Evolutionary conservation across 2,329 filamentous ascomycete species (phyloP), one percentile per base, ranked within the genome.

Genomic region (Coniosporium tulheliwenetii): DNA sequence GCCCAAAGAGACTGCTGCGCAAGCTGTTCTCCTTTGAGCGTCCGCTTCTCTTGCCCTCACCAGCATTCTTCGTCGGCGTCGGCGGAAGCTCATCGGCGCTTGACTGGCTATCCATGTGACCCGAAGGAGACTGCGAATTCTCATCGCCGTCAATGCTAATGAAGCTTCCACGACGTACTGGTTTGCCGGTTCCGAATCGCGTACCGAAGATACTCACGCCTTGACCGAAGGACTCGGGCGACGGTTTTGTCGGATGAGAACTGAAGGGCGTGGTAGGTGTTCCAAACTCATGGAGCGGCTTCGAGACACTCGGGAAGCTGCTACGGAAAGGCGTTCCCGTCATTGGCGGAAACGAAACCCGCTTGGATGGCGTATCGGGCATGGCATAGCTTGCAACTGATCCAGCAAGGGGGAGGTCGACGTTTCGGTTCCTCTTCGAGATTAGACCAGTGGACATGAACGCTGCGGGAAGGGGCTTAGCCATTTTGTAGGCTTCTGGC

Each of bases 321-420:
- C 19, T 26, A 26, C 19, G 19, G 26, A 64, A 66, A 10, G 70
- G 68, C 15, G 70, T 63, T 31, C 63, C 61, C 37, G 69, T 65
- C 38, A 59, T 73, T 73, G 39, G 81, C 75, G 50, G 81, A 70
- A 62, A 87, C 75, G 43, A 80, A 64, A 81, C 79, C 55, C 91
- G 86, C 66, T 96, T 98, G 62, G 91, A 96, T 1, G 91, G 91
- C 1, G 91, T 98, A 55, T 96, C 91, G 1, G 91, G 89, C 69
- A 93, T 87, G 29, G 75, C 65, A 54, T 80, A 77, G 59, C 70
- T 71, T 26, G 63, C 63, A 16, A 65, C 66, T 32, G 65, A 60
- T 40, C 58, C 61, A 48, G 64, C 61, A 26, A 26, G 19, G 53
- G 66, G 62, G 39, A 85, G 73, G 49, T 95, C 85, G 0, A 79